phyloP scores from a whole-genome alignment of 345 rosid species.

The Draba incana region DNA sequence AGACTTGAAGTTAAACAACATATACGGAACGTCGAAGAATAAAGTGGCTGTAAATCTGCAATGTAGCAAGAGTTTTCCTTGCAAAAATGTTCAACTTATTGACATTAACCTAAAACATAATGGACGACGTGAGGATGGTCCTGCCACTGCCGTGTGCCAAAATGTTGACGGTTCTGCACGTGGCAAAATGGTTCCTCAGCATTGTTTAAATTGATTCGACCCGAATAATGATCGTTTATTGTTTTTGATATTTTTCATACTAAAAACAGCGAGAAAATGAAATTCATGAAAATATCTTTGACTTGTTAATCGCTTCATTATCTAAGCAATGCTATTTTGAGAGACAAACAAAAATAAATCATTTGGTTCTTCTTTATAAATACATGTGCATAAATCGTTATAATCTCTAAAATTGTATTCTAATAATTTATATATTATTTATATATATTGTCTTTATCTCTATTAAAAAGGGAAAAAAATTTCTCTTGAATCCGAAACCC shows the following conservation, averaged over 20 bases:
- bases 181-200: slow-evolving; percentile 1
- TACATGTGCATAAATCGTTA: no score
- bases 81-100: slow-evolving; percentile 25
- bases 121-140: background rate
- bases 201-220: background rate
- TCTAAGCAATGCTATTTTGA: no score
- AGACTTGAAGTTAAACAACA: slow-evolving; percentile 26
- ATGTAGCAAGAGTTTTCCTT: background rate
- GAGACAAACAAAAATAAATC: no score
- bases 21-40: slow-evolving; percentile 28
- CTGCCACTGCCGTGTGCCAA: slow-evolving; percentile 19
- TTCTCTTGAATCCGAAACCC: no score
- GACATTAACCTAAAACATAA: slow-evolving; percentile 18
- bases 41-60: background rate
- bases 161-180: slow-evolving; percentile 6
- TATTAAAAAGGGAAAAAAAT: no score
- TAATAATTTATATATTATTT: no score
- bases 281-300: no score
- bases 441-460: no score
- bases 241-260: background rate
- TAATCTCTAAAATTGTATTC: no score
- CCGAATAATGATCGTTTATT: background rate
- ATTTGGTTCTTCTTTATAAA: no score
- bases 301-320: no score
- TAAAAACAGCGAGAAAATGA: no score